These are phyloP conservation scores for Rhizopogon rudus DNA, from an alignment of 768 basidiomycete species.

Conservation along the genomic window DNA sequence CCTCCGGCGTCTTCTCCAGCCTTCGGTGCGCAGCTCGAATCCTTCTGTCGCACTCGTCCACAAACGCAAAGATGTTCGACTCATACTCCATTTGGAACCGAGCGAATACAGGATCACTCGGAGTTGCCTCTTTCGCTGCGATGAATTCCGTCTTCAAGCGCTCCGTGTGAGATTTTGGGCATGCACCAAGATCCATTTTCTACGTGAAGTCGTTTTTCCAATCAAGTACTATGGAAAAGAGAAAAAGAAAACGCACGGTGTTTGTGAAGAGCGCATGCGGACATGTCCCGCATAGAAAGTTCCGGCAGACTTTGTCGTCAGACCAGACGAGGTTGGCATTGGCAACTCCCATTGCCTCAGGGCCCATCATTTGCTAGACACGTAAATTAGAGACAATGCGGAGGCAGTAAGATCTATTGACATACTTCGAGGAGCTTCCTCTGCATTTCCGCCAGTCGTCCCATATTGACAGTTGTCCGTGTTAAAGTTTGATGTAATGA, in stretches of 20 bases:
- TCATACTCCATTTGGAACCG: constrained; percentile 96
- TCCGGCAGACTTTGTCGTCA: constrained; percentile 97
- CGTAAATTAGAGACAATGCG: not conserved
- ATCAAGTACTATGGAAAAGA: too few species aligned
- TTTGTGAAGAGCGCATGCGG: constrained; percentile 97
- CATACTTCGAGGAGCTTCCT: constrained; percentile 79
- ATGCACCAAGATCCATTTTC: constrained; percentile 99
- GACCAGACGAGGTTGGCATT: constrained; percentile 91
- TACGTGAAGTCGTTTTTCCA: not conserved
- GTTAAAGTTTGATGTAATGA: not conserved
- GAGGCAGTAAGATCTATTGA: constrained; percentile 30
- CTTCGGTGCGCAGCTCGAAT: constrained; percentile 92
- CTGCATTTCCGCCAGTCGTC: constrained; percentile 95
- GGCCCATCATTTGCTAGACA: constrained; percentile 98
- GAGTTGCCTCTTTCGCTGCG: constrained; percentile 69
- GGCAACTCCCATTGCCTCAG: constrained; percentile 96
- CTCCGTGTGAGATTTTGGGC: constrained; percentile 95
- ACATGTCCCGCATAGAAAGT: constrained; percentile 98
- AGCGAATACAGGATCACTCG: constrained; percentile 75
- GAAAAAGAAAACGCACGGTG: constrained; percentile 57
- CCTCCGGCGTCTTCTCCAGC: constrained; percentile 98
- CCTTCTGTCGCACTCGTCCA: constrained; percentile 97
- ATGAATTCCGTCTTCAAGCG: constrained; percentile 88
- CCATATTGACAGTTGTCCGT: constrained; percentile 52
- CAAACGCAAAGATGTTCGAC: constrained; percentile 90